These are phyloP conservation scores for Solanum sitiens DNA, from an alignment of 257 asterid species.

Conservation along the genomic window DNA sequence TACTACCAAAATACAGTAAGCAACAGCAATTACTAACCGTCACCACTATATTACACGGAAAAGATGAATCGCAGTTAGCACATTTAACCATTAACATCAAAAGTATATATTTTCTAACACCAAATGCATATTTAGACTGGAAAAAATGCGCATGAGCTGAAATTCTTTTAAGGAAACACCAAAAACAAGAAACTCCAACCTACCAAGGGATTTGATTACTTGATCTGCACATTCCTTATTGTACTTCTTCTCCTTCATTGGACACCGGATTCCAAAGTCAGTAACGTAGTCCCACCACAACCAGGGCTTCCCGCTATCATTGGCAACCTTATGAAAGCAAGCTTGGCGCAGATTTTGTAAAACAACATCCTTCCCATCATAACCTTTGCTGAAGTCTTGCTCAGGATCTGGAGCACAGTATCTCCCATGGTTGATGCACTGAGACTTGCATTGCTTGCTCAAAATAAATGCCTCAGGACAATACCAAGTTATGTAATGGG, in stretches of 20 bases:
- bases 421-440: conserved; percentile 39
- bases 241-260: conserved; percentile 33
- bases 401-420: conserved; percentile 43
- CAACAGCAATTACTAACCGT: not conserved
- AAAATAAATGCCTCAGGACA: conserved; percentile 25
- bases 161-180: not conserved
- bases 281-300: conserved; percentile 42
- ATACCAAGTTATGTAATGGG: conserved; percentile 37
- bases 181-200: conserved; percentile 3
- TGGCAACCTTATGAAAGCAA: conserved; percentile 29
- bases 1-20: not conserved
- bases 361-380: conserved; percentile 48
- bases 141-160: not conserved
- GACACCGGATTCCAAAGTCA: conserved; percentile 30
- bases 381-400: conserved; percentile 32
- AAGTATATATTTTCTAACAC: not conserved
- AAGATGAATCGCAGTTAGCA: not conserved
- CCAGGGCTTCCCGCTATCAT: conserved; percentile 34
- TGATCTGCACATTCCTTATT: conserved; percentile 33
- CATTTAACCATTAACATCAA: not conserved
- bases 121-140: not conserved
- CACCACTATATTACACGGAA: not conserved
- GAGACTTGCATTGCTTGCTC: conserved; percentile 36
- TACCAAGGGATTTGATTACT: conserved; percentile 49
- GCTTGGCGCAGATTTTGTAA: conserved; percentile 30